Percentiles rank a stretch among this genome's conserved stretches.
Conservation (phyloP, 495 filamentous ascomycete genomes). For the Lophium mytilinum region DNA sequence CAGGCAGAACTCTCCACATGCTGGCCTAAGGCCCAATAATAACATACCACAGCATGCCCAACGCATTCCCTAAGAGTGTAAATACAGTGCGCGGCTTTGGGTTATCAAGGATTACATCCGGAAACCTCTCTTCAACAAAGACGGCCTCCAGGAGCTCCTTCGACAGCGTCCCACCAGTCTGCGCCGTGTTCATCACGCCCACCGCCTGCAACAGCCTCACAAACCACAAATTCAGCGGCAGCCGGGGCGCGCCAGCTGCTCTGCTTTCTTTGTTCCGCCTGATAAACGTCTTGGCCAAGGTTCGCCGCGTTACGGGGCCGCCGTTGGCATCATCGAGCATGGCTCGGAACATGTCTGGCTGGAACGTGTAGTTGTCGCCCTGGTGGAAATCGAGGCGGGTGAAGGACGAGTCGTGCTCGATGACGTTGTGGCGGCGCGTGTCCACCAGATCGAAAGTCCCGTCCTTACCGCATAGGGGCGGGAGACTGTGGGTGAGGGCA, state of each 20-base stretch:
- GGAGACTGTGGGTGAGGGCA: conserved; percentile 25
- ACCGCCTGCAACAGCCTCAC: conserved; percentile 10
- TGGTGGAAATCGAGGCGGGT: conserved; percentile 32
- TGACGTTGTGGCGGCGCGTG: conserved; percentile 30
- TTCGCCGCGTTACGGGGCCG: conserved; percentile 26
- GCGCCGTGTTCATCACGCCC: conserved; percentile 4
- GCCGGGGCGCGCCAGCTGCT: conserved; percentile 12
- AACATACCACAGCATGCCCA: not conserved
- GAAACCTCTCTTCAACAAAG: conserved; percentile 11
- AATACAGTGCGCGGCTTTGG: conserved; percentile 6
- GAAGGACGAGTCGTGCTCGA: conserved; percentile 36
- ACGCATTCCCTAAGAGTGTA: conserved; percentile 5
- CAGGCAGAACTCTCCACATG: too few relatives aligned
- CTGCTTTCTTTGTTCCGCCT: conserved; percentile 29
- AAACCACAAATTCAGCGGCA: conserved; percentile 6
- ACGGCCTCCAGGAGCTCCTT: conserved; percentile 8
- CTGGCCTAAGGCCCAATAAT: too few relatives aligned
- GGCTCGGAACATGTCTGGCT: conserved; percentile 31
- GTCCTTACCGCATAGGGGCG: conserved; percentile 23
- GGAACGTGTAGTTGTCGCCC: conserved; percentile 35
- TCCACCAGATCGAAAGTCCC: conserved; percentile 34
- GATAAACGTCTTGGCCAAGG: conserved; percentile 28
- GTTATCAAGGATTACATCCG: conserved; percentile 7
- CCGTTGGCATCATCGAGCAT: conserved; percentile 29
- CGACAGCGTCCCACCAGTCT: conserved; percentile 3